These are phyloP conservation scores for Cinnamomum micranthum DNA, from an alignment of 164 flowering plant species.

Conservation along the genomic window DNA sequence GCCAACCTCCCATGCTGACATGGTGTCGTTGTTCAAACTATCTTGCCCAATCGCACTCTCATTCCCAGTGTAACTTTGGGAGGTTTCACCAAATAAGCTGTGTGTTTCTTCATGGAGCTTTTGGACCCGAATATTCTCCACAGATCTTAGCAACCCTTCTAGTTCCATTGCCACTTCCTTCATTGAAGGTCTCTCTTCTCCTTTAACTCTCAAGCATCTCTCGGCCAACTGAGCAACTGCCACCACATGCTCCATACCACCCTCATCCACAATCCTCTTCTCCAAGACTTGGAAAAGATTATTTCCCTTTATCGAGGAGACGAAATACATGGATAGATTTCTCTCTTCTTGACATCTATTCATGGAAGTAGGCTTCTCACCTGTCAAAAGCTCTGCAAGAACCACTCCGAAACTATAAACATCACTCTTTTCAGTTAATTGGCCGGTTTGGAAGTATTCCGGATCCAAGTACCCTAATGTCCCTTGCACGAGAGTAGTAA, in stretches of 20 bases:
- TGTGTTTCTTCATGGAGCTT: neutral
- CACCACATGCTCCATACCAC: neutral
- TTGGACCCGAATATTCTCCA: neutral
- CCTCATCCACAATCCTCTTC: neutral
- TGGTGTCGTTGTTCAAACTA: neutral
- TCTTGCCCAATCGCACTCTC: neutral
- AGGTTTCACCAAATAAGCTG: neutral
- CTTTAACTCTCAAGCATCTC: slow-evolving; percentile 5
- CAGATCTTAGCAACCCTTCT: slow-evolving; percentile 3
- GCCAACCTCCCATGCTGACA: neutral
- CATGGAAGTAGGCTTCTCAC: neutral
- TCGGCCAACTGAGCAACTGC: neutral
- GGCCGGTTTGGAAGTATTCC: slow-evolving; percentile 4
- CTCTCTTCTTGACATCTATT: slow-evolving; percentile 1
- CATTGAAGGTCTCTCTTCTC: slow-evolving; percentile 8
- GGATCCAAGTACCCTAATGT: slow-evolving; percentile 14
- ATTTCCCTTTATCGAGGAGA: slow-evolving; percentile 3
- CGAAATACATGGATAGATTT: neutral
- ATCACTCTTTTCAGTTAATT: slow-evolving; percentile 14
- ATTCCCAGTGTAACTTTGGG: neutral
- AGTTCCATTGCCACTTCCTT: slow-evolving; percentile 7
- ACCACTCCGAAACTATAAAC: slow-evolving; percentile 17
- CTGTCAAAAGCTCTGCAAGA: slow-evolving; percentile 12
- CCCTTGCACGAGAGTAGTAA: slow-evolving; percentile 9
- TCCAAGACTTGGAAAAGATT: slow-evolving; percentile 3